Evolutionary conservation across 2,329 filamentous ascomycete species (phyloP), one percentile per base, ranked within the genome.

Genomic region (Diaporthe velutina): DNA sequence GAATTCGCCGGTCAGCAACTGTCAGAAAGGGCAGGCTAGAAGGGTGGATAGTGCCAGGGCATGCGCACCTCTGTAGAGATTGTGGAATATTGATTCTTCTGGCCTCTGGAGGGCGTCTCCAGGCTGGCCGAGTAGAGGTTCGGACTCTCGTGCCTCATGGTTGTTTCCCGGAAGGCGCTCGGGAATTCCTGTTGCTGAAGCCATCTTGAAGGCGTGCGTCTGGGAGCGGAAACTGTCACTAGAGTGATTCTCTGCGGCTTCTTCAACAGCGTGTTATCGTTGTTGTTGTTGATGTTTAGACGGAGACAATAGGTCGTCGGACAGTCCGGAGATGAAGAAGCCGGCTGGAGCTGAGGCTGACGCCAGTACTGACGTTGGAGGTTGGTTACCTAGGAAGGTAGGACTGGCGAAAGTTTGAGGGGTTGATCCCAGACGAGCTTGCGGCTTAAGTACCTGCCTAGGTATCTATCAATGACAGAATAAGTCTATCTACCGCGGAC

Each of bases 21-120:
- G 33, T 67, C 67, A 71, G 71, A 55, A 57, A n/a, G n/a, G 54
- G 48, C 70, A 64, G 70, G 73, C 30, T 30, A 66, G 68, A 55
- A 25, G 40, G 28, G 10, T 5, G 33, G 10, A 12, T 0, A 12
- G 35, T 35, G 45, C 72, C 52, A 2, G 73, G 13, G 45, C 15
- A 25, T 28, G 30, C 87, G 77, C 86, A 96, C 95, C 95, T 50
- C 94, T 89, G 77, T 93, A 86, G 54, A 98, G 87, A 80, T 98
- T 98, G 79, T 88, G 87, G 76, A 90, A 86, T 71, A 97, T 87
- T 33, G 91, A 86, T 75, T 90, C 88, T 22, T 89, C 88, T 50
- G 93, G 89, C 74, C 86, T 85, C 85, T 97, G 95, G 66, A 91
- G 90, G 13, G 91, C 94, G 85, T 96, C 94, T 61, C 94, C 94